Evolutionary conservation across 1,284 basidiomycete species (phyloP).

Genomic region (Microbotryum intermedium): DNA sequence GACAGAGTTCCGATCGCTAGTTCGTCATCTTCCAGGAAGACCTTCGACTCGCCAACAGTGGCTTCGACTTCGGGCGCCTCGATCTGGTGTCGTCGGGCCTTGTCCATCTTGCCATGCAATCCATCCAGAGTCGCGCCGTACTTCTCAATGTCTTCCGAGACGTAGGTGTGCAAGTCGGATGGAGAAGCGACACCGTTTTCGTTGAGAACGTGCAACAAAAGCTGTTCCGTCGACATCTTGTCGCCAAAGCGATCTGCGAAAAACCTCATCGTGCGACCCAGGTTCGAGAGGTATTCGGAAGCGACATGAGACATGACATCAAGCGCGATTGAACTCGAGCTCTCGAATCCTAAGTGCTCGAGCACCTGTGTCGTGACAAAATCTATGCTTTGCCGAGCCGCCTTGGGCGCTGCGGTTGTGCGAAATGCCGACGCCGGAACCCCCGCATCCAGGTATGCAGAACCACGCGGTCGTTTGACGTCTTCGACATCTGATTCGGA

Average conservation of each 20-base stretch:
- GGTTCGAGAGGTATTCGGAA: conserved; percentile 70
- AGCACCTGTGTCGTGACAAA: conserved; percentile 45
- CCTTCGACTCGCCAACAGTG: conserved; percentile 52
- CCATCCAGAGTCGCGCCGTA: conserved; percentile 68
- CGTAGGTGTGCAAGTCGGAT: conserved; percentile 71
- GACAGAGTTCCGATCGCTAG: conserved; percentile 67
- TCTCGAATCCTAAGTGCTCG: conserved; percentile 83
- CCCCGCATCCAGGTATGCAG: neutral
- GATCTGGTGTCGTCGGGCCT: conserved; percentile 70
- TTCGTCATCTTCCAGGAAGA: conserved; percentile 71
- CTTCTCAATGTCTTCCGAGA: conserved; percentile 78
- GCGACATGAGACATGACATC: conserved; percentile 73
- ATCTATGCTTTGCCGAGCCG: neutral
- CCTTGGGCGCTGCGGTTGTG: neutral
- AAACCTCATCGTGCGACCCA: conserved; percentile 76
- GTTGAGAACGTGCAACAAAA: conserved; percentile 78
- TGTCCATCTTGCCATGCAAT: conserved; percentile 72
- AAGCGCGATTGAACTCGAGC: conserved; percentile 53
- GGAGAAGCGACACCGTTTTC: conserved; percentile 72
- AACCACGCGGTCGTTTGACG: neutral
- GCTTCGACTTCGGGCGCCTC: conserved; percentile 34
- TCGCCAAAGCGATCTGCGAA: conserved; percentile 69
- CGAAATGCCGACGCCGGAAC: conserved; percentile 1
- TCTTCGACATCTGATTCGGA: conserved; percentile 4
- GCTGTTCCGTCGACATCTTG: conserved; percentile 81